Evolutionary conservation across 23 red algal species (phyloP).

Genomic region (Gracilariopsis chorda): DNA sequence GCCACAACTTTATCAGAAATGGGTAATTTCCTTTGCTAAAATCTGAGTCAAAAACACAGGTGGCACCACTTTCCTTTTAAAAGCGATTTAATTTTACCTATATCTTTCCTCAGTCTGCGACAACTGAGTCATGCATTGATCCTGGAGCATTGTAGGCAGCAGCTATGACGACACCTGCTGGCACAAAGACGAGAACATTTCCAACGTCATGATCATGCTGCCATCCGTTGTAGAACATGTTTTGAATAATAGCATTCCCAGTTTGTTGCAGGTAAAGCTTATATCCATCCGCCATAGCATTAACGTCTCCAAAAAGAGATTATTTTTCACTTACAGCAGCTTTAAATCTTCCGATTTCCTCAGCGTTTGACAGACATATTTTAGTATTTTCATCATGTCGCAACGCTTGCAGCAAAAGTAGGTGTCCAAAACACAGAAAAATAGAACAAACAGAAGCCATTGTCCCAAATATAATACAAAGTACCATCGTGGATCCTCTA

Average conservation of each 20-base stretch:
- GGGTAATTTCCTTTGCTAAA: neutral
- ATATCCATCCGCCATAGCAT: neutral
- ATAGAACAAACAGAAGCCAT: neutral
- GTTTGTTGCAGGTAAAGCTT: neutral
- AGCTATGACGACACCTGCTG: neutral
- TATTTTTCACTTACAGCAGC: neutral
- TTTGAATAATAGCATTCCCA: neutral
- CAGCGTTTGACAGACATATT: neutral
- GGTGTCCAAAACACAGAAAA: constrained; percentile 17
- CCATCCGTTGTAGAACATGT: neutral
- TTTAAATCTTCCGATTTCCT: neutral
- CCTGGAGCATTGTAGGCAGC: neutral
- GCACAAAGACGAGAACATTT: neutral
- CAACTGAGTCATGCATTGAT: neutral
- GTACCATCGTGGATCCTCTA: neutral
- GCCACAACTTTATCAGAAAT: neutral
- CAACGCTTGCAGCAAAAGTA: neutral
- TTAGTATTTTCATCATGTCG: neutral
- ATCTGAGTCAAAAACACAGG: neutral
- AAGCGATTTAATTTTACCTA: neutral
- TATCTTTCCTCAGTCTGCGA: neutral
- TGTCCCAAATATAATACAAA: neutral
- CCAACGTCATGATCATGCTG: neutral
- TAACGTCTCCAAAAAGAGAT: neutral
- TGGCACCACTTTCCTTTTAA: neutral